Base-by-base conservation (phyloP, 1,284 basidiomycete species). In the Ceratobasidium sp. region DNA sequence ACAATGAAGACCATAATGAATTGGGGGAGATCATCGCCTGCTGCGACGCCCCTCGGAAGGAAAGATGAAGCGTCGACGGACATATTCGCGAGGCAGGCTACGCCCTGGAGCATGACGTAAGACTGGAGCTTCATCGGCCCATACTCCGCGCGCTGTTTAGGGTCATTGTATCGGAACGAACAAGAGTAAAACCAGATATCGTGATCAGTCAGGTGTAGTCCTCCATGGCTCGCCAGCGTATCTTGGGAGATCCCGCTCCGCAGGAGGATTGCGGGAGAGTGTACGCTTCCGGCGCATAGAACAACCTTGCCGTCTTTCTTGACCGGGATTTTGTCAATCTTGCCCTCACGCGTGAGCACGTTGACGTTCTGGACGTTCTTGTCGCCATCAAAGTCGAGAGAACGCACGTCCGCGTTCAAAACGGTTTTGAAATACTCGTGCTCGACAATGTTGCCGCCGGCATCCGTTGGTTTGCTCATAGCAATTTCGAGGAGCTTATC, bases 401-500 rank as follows among this genome's bases (percentile, higher is more conserved):
- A 69, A 44, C 69, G 70, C 13, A 81, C 81, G n/a, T 78, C 74
- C 28, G 80, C 69, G 46, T 76, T 57, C 20, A 81, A 62, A 6
- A 81, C 56, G 2, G 70, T 81, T 65, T 81, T 80, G 78, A 80
- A 81, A 40, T 79, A 52, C 28, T 56, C 46, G 42, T 77, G 78
- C 48, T 79, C 75, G 17, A 65, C 26, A 2, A 26, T n/a, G 7
- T 64, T 28, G 13, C 74, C 69, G 17, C 69, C 76, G 7, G 40
- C 33, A 20, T 54, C 54, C n/a, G 28, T 52, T 13, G 68, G 69
- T 23, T 78, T 65, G 76, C 75, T 80, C 81, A 81, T 81, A 15
- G 80, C 80, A 42, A 80, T 79, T 66, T 81, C 80, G 38, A 81
- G 67, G n/a, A 81, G 48, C 33, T 77, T 78, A 71, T 81, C 81